Evolutionary conservation across 1,139 yeast genomes (phyloP), one percentile per base, ranked within the genome.

Genomic region (Lodderomyces oxycetoniae): DNA sequence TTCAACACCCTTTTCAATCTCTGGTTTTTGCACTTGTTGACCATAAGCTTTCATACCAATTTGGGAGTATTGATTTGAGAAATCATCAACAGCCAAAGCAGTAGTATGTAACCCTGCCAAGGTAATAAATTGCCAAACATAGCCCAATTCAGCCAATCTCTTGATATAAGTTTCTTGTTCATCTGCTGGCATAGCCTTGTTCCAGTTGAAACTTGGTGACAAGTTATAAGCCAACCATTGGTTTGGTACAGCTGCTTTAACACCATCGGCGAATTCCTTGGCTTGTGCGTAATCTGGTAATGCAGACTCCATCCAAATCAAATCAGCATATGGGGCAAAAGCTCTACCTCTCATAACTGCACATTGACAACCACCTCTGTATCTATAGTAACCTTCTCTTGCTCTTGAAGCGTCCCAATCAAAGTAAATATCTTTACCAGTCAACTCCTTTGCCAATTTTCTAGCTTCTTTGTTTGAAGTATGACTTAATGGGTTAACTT

Each of bases 231-330:
- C 93, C 53, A 88, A 76, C 97, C 96, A 88, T 65, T 88, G 91
- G 50, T 85, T 72, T 51, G 97, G 97, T 63, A 61, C 82, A 42
- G 73, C 72, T 31, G 79, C 74, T 61, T 80, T 80, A 51, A 88
- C 94, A 55, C 96, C 96, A 28, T 79, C 84, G 39, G 96, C 94
- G 54, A 89, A 91, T 64, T 88, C 96, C 65, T 82, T 77, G 47
- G 97, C 97, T 70, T 91, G 97, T 42, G 70, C 74, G 66, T 74
- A 89, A 62, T 88, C 96, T 50, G 98, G 97, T 49, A 86, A 77
- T 62, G 93, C 91, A 44, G 95, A 84, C 71, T 91, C 97, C 97
- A 91, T 89, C 98, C 98, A 91, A 52, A 89, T 82, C 70, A 91
- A 74, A 64, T 91, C 98, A 38, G 94, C 88, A 63, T 82, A 89